A percentile compares a stretch with the other conserved stretches of the same genome.
These are phyloP conservation scores for Gracilariopsis chorda DNA, from an alignment of 23 red algal species.

Conservation along the genomic window DNA sequence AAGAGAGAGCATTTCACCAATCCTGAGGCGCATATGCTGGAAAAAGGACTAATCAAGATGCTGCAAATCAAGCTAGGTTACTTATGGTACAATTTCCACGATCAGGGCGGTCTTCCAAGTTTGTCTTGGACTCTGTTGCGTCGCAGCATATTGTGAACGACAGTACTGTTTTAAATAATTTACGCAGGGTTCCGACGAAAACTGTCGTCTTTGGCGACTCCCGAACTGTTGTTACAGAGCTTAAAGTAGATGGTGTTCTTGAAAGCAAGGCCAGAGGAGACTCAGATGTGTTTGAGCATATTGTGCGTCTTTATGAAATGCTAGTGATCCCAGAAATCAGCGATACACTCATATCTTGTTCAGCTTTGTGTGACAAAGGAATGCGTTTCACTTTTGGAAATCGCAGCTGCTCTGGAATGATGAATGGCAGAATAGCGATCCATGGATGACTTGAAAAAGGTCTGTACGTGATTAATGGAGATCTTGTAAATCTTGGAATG, in stretches of 20 bases:
- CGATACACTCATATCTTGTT: slow-evolving; percentile 7
- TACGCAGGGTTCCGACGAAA: neutral
- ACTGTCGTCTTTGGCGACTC: neutral
- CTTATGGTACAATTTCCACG: neutral
- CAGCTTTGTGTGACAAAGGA: neutral
- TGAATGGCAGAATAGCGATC: neutral
- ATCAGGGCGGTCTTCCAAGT: neutral
- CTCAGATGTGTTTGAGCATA: neutral
- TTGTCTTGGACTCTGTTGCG: neutral
- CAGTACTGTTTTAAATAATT: neutral
- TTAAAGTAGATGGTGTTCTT: neutral
- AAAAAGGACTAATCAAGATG: neutral
- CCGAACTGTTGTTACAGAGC: neutral
- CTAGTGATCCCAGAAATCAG: neutral
- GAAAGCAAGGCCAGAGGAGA: neutral
- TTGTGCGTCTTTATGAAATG: neutral
- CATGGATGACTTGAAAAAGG: neutral
- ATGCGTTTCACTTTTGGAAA: neutral
- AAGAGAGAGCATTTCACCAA: neutral
- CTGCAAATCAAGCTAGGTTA: neutral
- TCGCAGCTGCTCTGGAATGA: neutral
- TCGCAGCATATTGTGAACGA: neutral
- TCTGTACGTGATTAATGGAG: neutral
- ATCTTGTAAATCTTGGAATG: too few relatives aligned
- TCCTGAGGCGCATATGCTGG: neutral